A percentile compares a stretch with the other conserved stretches of the same genome.
Conservation (phyloP, 345 rosid genomes). For the thale cress (Arabidopsis thaliana) region TAIR10.1 NC_003074.8:16879001-16879500, state of each 20-base stretch:
- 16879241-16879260: neutral
- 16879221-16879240: neutral
- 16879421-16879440: constrained; percentile 13
- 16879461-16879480: neutral
- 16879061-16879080: neutral
- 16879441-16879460: constrained; percentile 11
- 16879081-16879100: neutral
- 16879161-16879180: neutral
- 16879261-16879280: neutral
- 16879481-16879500: constrained; percentile 19
- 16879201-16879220: neutral
- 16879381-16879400: too few species aligned
- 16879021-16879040: neutral
- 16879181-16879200: neutral
- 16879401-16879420: too few species aligned
- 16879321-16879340: neutral
- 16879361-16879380: too few species aligned
- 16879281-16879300: neutral
- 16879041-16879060: neutral
- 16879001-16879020: neutral
- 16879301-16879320: constrained; percentile 1
- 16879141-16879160: neutral
- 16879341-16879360: too few species aligned
- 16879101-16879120: neutral
- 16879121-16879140: neutral